These are phyloP conservation scores for Darksidea phi DNA, from an alignment of 495 filamentous ascomycete species.

Conservation along the genomic window DNA sequence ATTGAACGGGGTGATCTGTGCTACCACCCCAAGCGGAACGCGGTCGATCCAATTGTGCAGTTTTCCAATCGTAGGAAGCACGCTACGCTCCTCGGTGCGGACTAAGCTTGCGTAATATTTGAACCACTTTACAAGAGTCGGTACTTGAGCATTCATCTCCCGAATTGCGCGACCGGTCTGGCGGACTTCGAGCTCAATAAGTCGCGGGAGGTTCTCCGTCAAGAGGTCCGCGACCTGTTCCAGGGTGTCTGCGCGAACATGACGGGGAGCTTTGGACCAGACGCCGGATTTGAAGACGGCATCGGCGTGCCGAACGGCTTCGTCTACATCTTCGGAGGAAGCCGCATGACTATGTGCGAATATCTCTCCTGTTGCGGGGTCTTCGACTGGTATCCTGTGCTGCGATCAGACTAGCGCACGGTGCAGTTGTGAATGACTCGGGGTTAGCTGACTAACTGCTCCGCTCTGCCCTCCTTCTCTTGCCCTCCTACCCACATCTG, in stretches of 20 bases:
- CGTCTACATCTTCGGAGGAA: conserved; percentile 49
- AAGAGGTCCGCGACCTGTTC: conserved; percentile 57
- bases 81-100: conserved; percentile 59
- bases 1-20: conserved; percentile 66
- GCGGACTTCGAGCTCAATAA: conserved; percentile 57
- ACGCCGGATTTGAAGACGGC: conserved; percentile 53
- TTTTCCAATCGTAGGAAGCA: conserved; percentile 60
- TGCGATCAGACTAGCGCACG: neutral
- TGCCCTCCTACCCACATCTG: conserved; percentile 26
- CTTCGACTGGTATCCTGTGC: conserved; percentile 22
- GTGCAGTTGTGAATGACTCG: neutral
- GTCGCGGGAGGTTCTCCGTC: conserved; percentile 47
- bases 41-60: conserved; percentile 62
- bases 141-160: conserved; percentile 65
- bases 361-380: conserved; percentile 31
- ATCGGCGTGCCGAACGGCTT: conserved; percentile 50
- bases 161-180: conserved; percentile 64
- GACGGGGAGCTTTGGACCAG: conserved; percentile 51
- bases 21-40: conserved; percentile 61
- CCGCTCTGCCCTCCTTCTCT: conserved; percentile 20
- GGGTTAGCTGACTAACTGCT: conserved; percentile 20
- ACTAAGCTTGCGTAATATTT: conserved; percentile 61
- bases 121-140: conserved; percentile 60
- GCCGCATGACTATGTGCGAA: conserved; percentile 53
- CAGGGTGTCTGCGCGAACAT: conserved; percentile 53